A percentile compares a stretch with the other conserved stretches of the same genome.
phyloP scores from a whole-genome alignment of 2,329 filamentous ascomycete species.

The Colletotrichum australisinense region DNA sequence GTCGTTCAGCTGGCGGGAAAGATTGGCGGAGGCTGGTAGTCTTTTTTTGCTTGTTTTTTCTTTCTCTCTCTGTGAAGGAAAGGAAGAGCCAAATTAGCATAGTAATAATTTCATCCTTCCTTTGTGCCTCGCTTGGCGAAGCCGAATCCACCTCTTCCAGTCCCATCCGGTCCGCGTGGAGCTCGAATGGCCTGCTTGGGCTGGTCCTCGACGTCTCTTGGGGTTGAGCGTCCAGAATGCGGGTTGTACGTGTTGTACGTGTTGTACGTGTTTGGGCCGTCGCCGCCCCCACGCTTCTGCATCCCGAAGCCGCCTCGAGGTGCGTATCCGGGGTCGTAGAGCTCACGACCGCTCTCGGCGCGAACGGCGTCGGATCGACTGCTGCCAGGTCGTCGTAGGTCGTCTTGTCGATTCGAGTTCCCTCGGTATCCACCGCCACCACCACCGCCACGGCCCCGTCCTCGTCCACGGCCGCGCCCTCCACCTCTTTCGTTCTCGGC shows the following conservation, averaged over 20 bases:
- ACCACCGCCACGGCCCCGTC: slow-evolving; percentile 54
- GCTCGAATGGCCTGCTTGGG: slow-evolving; percentile 77
- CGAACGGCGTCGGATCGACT: slow-evolving; percentile 36
- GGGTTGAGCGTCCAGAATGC: slow-evolving; percentile 54
- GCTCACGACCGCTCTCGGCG: slow-evolving; percentile 61
- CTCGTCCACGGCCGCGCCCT: slow-evolving; percentile 55
- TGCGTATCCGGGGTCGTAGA: slow-evolving; percentile 82
- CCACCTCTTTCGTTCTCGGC: slow-evolving; percentile 51
- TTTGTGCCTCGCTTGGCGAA: slow-evolving; percentile 75
- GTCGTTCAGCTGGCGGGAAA: slow-evolving; percentile 91
- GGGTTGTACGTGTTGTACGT: too few relatives aligned
- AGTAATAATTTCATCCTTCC: slow-evolving; percentile 50
- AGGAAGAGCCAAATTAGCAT: not conserved
- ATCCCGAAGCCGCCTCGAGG: slow-evolving; percentile 68
- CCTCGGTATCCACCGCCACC: slow-evolving; percentile 51
- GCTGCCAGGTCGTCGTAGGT: slow-evolving; percentile 40
- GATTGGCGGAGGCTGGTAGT: slow-evolving; percentile 92
- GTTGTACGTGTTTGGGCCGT: slow-evolving; percentile 44
- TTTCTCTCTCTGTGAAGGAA: not conserved
- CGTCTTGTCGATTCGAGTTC: slow-evolving; percentile 43
- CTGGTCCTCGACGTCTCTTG: slow-evolving; percentile 68
- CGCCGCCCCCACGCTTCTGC: slow-evolving; percentile 56
- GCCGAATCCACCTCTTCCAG: slow-evolving; percentile 81
- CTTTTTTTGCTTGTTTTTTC: not conserved
- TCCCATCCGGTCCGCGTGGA: slow-evolving; percentile 83